Evolutionary conservation across 306 rosid species (phyloP), one percentile per base, ranked within the genome.

Genomic region (Fragaria vesca): DNA sequence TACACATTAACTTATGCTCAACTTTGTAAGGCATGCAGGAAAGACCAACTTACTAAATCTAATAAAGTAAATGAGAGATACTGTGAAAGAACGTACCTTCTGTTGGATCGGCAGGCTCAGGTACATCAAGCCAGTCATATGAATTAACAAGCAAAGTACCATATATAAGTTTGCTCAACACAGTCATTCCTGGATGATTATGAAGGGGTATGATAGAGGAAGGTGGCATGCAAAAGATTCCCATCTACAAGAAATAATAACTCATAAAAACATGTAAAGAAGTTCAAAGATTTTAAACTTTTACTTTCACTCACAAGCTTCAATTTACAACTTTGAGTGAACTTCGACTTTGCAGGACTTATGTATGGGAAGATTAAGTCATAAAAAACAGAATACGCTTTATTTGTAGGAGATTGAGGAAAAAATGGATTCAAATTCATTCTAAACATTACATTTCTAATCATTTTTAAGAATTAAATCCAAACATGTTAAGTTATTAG

Each of bases 101-200:
- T 58, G 84, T 76, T 81, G 90, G 69, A 86, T 87, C 87, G 20
- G 74, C 63, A 17, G 87, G 74, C 68, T 76, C 91, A 72, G 93
- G 91, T 24, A 74, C 75, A 87, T 89, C 97, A 70, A 92, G 77
- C 98, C 97, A 95, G 87, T 95, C 98, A 57, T 89, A 95, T 54
- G 98, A 92, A 82, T 82, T 88, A 78, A 92, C 97, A 87, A 83
- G 52, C 38, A 95, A 12, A 42, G 98, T 82, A 71, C 98, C 98
- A 78, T 95, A 95, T 63, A 95, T 50, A 84, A 95, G 97, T 89
- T 95, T 95, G 97, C 98, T 92, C 79, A 92, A 81, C 65, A 95
- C 97, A 24, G 97, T 92, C 98, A 95, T 95, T 79, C 93, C 97
- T 80, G 98, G 97, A 84, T 95, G 98, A 81, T 95, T 87, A 77